Evolutionary conservation across 441 rosid genomes (phyloP).

Genomic region (Francoa sonchifolia): DNA sequence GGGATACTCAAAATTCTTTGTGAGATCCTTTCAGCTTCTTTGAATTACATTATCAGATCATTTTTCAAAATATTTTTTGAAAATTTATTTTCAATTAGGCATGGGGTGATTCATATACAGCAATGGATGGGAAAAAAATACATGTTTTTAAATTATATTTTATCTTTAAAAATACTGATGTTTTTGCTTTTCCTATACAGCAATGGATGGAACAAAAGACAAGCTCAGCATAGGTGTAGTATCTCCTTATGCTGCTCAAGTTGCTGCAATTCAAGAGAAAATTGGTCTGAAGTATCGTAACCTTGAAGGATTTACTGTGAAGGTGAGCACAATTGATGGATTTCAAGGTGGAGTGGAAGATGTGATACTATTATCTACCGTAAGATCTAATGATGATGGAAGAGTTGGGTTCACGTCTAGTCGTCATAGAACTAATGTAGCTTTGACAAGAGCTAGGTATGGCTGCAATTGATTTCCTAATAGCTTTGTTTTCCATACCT

Average conservation of each 20-base stretch:
- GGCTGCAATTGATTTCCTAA: no score
- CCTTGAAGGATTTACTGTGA: constrained; percentile 18
- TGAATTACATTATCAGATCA: no score
- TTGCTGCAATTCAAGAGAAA: constrained; percentile 23
- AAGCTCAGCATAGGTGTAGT: constrained; percentile 25
- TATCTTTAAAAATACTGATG: not conserved
- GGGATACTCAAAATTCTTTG: no score
- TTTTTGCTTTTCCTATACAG: constrained; percentile 16
- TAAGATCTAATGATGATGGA: constrained; percentile 22
- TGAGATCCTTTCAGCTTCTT: no score
- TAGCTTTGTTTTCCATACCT: no score
- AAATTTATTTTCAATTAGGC: no score
- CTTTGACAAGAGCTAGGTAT: constrained; percentile 36
- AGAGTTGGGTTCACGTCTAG: constrained; percentile 22
- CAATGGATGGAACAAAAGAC: constrained; percentile 12
- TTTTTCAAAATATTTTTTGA: no score
- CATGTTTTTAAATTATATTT: not conserved
- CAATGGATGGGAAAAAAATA: no score
- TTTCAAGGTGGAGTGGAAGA: constrained; percentile 52
- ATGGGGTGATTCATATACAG: no score
- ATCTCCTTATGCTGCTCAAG: constrained; percentile 40
- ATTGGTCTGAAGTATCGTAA: constrained; percentile 15
- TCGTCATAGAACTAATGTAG: constrained; percentile 30
- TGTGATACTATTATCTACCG: constrained; percentile 33
- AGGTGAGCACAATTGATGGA: constrained; percentile 32